These are phyloP conservation scores for Penicillium sp. DNA, from an alignment of 2,329 filamentous ascomycete genomes.

Conservation along the genomic window DNA sequence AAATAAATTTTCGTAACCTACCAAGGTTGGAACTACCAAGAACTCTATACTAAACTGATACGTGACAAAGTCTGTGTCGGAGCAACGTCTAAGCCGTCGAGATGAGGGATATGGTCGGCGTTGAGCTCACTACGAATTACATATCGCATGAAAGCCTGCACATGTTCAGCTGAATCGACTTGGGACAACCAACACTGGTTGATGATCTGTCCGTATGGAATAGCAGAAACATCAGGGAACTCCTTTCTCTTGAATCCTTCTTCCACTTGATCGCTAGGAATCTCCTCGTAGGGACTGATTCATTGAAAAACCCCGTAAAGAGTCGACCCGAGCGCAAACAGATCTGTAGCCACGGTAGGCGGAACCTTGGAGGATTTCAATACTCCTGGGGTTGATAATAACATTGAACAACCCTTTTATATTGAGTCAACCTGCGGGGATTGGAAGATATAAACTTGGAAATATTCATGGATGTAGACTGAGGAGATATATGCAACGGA, in stretches of 20 bases:
- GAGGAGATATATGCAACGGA: neutral
- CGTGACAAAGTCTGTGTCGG: no score
- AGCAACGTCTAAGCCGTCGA: neutral
- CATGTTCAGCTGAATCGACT: constrained; percentile 15
- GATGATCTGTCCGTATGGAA: constrained; percentile 22
- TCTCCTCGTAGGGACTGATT: constrained; percentile 19
- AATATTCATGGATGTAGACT: neutral
- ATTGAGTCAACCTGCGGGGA: no score
- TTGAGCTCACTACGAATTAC: constrained; percentile 10
- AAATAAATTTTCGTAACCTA: neutral
- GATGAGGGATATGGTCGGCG: constrained; percentile 14
- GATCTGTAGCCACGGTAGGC: constrained; percentile 19
- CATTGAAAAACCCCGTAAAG: constrained; percentile 21
- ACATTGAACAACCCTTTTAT: no score
- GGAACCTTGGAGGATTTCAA: neutral
- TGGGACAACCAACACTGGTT: constrained; percentile 21
- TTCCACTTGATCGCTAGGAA: constrained; percentile 21
- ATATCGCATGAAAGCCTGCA: constrained; percentile 9
- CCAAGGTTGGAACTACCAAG: neutral
- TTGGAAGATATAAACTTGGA: no score
- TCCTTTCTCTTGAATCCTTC: constrained; percentile 12
- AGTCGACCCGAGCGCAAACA: constrained; percentile 24
- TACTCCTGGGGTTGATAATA: no score
- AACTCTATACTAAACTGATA: no score
- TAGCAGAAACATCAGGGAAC: constrained; percentile 20